phyloP scores from a whole-genome alignment of 345 rosid species.

The Eucalyptus regnans region DNA sequence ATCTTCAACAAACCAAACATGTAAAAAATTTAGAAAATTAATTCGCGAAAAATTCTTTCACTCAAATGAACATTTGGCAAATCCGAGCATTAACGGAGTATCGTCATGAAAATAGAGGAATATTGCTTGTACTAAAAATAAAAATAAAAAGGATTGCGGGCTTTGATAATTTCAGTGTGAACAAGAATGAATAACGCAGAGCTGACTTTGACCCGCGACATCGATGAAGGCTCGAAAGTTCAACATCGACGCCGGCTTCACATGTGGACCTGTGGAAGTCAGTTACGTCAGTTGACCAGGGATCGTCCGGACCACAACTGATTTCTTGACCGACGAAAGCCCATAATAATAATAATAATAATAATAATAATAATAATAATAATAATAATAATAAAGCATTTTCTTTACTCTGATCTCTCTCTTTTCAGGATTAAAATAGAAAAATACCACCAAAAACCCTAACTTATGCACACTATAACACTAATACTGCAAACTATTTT shows the following conservation, averaged over 20 bases:
- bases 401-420: not conserved
- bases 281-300: not conserved
- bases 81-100: not conserved
- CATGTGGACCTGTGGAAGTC: not conserved
- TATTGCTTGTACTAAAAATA: not conserved
- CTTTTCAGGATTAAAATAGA: not conserved
- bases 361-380: no score
- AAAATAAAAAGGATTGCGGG: not conserved
- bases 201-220: not conserved
- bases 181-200: not conserved
- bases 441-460: not conserved
- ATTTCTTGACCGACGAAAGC: not conserved
- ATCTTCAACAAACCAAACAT: not conserved
- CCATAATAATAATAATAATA: not conserved
- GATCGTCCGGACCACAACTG: not conserved
- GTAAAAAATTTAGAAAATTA: accelerated
- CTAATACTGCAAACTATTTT: not conserved
- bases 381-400: not conserved
- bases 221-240: not conserved
- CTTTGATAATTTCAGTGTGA: not conserved
- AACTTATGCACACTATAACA: not conserved
- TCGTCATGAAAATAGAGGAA: not conserved
- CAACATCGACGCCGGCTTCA: not conserved
- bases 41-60: not conserved
- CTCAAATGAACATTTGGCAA: not conserved